Conservation (phyloP, 2,329 filamentous ascomycete genomes). For the Boeremia exigua region DNA sequence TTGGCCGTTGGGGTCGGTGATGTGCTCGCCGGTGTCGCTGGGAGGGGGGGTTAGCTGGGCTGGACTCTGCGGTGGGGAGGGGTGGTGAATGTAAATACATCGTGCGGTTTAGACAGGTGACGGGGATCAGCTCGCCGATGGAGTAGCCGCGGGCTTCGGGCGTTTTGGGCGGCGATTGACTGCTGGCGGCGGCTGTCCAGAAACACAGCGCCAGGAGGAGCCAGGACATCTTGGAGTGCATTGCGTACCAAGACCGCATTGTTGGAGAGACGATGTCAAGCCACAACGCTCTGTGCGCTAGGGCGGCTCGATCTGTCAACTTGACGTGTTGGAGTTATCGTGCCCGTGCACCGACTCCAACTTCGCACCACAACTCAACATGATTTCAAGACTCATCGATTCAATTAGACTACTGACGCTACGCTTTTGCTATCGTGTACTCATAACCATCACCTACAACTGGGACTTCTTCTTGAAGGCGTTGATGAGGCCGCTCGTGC, state of each 20-base stretch:
- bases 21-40: constrained; percentile 87
- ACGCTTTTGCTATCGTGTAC: constrained; percentile 6
- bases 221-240: constrained; percentile 14
- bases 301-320: constrained; percentile 10
- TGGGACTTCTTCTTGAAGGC: constrained; percentile 83
- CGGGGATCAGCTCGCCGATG: constrained; percentile 57
- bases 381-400: constrained; percentile 1
- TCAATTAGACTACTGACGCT: constrained; percentile 10
- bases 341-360: not conserved
- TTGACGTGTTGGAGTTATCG: constrained; percentile 3
- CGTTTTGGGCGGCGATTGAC: constrained; percentile 50
- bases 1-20: constrained; percentile 79
- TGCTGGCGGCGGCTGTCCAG: constrained; percentile 43
- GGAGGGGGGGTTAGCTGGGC: constrained; percentile 11
- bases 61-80: not conserved
- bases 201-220: constrained; percentile 38
- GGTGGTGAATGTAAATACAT: no score
- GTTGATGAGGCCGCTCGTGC: constrained; percentile 86
- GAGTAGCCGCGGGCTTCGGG: constrained; percentile 52
- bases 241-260: not conserved
- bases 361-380: no score
- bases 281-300: constrained; percentile 9
- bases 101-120: constrained; percentile 59
- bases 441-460: constrained; percentile 12
- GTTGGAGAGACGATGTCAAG: no score